Conservation (phyloP, 208 protist species). For the Leishmania turanica region DNA sequence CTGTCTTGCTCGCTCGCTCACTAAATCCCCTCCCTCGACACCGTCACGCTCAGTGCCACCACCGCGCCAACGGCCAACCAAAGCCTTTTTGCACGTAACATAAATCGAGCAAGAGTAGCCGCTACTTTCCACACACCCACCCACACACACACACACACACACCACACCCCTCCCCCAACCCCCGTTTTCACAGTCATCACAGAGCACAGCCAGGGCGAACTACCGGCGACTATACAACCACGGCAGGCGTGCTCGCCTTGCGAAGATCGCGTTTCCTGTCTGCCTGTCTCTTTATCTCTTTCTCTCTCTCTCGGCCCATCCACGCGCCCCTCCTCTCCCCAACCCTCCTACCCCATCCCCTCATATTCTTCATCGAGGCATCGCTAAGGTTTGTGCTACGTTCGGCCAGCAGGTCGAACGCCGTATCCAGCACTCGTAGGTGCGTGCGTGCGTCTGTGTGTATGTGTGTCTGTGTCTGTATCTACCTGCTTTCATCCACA, state of each 20-base stretch:
- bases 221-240: background rate
- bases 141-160: background rate
- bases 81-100: background rate
- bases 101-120: background rate
- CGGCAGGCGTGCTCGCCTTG: background rate
- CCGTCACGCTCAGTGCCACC: background rate
- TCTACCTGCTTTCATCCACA: background rate
- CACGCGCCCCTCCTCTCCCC: background rate
- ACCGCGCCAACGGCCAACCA: background rate
- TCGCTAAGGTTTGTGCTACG: background rate
- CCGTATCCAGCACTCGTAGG: background rate
- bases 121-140: background rate
- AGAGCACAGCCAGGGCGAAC: background rate
- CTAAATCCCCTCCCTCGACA: background rate
- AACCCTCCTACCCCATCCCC: background rate
- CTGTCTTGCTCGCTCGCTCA: background rate
- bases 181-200: background rate
- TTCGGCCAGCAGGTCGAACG: background rate
- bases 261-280: background rate
- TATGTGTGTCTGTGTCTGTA: background rate
- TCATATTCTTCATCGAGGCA: background rate
- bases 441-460: background rate
- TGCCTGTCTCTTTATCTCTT: background rate
- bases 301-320: background rate
- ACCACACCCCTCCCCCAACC: background rate